Conservation (phyloP, 805 yeast genomes). For the Ogataea minuta region DNA sequence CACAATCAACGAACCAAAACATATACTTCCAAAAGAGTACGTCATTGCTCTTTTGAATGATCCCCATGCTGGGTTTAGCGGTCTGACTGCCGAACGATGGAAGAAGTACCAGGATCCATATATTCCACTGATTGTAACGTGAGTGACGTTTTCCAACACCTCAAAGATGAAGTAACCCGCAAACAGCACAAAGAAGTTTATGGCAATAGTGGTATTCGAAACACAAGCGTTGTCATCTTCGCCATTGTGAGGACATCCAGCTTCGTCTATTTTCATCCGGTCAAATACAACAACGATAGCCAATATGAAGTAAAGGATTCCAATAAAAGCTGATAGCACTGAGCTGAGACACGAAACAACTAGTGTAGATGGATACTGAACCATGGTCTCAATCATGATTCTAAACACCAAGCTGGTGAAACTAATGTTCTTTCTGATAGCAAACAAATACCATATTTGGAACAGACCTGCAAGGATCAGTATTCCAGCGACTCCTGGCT, state of each 20-base stretch:
- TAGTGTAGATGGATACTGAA: slow-evolving; percentile 66
- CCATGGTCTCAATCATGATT: slow-evolving; percentile 71
- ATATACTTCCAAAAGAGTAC: slow-evolving; percentile 85
- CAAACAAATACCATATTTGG: slow-evolving; percentile 25
- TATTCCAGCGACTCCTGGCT: slow-evolving; percentile 17
- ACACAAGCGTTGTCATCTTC: slow-evolving; percentile 32
- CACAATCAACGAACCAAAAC: slow-evolving; percentile 77
- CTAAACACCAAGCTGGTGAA: slow-evolving; percentile 31
- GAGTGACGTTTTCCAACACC: slow-evolving; percentile 76
- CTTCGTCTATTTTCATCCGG: slow-evolving; percentile 43
- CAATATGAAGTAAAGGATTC: slow-evolving; percentile 61
- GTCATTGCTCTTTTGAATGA: slow-evolving; percentile 77
- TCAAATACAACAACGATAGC: slow-evolving; percentile 49
- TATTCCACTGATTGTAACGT: slow-evolving; percentile 77
- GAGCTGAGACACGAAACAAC: slow-evolving; percentile 41
- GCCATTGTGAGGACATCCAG: slow-evolving; percentile 42
- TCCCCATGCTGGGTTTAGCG: slow-evolving; percentile 75
- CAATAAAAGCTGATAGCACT: slow-evolving; percentile 51
- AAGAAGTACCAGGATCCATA: slow-evolving; percentile 92
- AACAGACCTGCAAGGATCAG: slow-evolving; percentile 22
- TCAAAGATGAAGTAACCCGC: slow-evolving; percentile 84
- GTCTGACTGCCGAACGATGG: slow-evolving; percentile 50
- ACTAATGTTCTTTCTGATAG: slow-evolving; percentile 27
- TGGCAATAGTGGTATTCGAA: slow-evolving; percentile 27
- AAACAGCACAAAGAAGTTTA: slow-evolving; percentile 64